phyloP scores from a whole-genome alignment of 306 rosid genomes.

The Erythrophleum fordii region DNA sequence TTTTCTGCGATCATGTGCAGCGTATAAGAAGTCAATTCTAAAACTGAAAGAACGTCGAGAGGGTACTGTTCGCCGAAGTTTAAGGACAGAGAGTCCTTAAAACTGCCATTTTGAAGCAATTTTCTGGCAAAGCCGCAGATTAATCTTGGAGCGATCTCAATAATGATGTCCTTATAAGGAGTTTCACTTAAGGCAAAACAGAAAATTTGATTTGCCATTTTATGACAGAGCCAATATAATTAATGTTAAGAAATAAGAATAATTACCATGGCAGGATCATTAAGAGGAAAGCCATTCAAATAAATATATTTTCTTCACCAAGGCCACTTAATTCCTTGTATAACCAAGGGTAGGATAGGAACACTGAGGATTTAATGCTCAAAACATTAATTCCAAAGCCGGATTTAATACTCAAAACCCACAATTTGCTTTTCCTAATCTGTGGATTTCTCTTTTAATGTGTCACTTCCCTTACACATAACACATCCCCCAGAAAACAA shows the following conservation, averaged over 20 bases:
- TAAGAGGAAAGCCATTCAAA: conserved; percentile 5
- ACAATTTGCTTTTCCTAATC: not conserved
- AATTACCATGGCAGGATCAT: not conserved
- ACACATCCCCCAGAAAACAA: not conserved
- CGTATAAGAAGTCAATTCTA: too few species aligned
- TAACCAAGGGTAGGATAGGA: not conserved
- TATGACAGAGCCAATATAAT: not conserved
- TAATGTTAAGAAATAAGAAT: not conserved
- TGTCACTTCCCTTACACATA: not conserved
- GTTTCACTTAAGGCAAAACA: not conserved
- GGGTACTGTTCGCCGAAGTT: too few species aligned
- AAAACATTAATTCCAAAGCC: too few species aligned
- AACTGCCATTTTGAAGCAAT: not conserved
- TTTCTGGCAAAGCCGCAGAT: not conserved
- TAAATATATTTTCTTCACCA: not conserved
- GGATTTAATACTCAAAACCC: not conserved
- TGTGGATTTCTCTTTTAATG: not conserved
- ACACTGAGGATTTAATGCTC: not conserved
- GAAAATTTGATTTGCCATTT: not conserved
- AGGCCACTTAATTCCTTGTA: not conserved
- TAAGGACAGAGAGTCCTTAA: not conserved
- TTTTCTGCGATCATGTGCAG: not conserved
- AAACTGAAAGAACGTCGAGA: too few species aligned
- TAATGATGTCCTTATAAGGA: not conserved
- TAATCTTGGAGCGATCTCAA: not conserved